Evolutionary conservation across 164 flowering plant species (phyloP).

Genomic region (Stephania cephalantha): DNA sequence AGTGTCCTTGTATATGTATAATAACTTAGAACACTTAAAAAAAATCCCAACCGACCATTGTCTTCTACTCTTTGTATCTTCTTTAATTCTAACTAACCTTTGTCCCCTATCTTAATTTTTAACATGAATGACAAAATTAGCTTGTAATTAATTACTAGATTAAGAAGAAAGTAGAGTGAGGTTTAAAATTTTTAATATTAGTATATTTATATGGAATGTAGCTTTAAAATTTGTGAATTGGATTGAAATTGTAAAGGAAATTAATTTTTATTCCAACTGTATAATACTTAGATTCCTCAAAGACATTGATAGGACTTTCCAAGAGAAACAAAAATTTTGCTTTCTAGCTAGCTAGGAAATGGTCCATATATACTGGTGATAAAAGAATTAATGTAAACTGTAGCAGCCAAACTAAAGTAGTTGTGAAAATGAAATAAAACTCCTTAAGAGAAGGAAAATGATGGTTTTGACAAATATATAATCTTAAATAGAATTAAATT

Average conservation of each 20-base stretch:
- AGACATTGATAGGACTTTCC: neutral
- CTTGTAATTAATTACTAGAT: neutral
- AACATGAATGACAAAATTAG: neutral
- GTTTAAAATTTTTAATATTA: no score
- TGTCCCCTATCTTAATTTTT: neutral
- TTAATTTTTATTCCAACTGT: neutral
- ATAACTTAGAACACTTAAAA: neutral
- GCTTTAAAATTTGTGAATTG: neutral
- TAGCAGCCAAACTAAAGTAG: neutral
- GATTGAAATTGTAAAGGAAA: neutral
- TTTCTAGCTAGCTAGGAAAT: neutral
- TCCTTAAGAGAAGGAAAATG: neutral
- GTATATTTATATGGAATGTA: neutral
- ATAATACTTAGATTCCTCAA: neutral
- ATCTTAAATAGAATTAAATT: no score
- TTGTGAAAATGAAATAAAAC: neutral
- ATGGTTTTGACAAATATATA: neutral
- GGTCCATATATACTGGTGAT: neutral
- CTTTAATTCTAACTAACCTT: neutral
- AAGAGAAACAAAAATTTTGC: neutral
- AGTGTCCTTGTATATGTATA: neutral
- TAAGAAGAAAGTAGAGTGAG: neutral
- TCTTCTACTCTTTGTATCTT: neutral
- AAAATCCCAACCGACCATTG: neutral
- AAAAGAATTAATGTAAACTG: neutral